A percentile compares a stretch with the other conserved stretches of the same genome.
These are phyloP conservation scores for Moesziomyces sp. DNA, from an alignment of 1,284 basidiomycete genomes.

Conservation along the genomic window DNA sequence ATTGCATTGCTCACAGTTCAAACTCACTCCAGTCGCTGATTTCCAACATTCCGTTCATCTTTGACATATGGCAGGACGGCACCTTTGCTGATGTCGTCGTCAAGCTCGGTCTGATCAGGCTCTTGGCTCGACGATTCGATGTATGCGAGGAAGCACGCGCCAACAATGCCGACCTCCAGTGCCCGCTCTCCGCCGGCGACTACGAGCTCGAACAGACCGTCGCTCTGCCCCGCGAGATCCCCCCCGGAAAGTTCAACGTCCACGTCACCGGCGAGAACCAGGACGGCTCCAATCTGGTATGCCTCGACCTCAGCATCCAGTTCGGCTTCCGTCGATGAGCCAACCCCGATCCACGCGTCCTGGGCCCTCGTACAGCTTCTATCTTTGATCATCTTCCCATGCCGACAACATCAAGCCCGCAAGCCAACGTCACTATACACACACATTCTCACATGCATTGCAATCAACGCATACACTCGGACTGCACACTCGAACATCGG, in stretches of 20 bases:
- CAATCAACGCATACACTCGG: too few relatives aligned
- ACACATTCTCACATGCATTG: too few relatives aligned
- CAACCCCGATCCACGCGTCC: not conserved
- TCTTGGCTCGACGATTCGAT: conserved; percentile 60
- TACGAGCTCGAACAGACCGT: conserved; percentile 64
- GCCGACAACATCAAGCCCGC: not conserved
- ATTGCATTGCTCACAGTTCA: too few relatives aligned
- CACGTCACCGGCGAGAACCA: conserved; percentile 78
- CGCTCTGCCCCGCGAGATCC: conserved; percentile 61
- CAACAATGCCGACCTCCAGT: conserved; percentile 62
- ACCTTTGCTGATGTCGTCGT: conserved; percentile 62
- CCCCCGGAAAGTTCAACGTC: conserved; percentile 78
- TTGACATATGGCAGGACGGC: conserved; percentile 37
- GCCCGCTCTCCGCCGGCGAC: conserved; percentile 57
- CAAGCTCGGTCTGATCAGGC: conserved; percentile 62
- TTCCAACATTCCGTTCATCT: not conserved
- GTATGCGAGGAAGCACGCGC: conserved; percentile 59
- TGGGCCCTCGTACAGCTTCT: too few relatives aligned
- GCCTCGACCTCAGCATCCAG: conserved; percentile 79
- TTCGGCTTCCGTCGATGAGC: conserved; percentile 63
- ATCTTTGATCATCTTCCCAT: too few relatives aligned
- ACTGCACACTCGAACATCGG: too few relatives aligned
- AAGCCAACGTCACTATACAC: too few relatives aligned
- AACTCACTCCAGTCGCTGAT: too few relatives aligned
- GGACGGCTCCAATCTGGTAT: conserved; percentile 82